Evolutionary conservation across 371 early-diverging fungal species (phyloP).

Genomic region (Fennellomyces sp.): DNA sequence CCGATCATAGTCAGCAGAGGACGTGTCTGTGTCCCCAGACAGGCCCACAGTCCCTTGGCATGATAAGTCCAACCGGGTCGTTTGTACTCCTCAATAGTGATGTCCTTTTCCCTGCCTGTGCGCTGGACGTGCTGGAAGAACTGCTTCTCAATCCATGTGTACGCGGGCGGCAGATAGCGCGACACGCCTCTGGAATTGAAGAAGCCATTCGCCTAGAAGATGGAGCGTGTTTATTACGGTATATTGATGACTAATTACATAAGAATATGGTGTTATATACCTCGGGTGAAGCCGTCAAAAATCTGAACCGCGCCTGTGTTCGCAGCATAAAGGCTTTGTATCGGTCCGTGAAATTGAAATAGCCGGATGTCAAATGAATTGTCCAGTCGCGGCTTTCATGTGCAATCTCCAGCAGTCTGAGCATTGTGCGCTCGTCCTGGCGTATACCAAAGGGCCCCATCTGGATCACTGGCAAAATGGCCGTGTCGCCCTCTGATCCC

Average conservation of each 20-base stretch:
- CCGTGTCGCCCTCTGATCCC: conserved; percentile 59
- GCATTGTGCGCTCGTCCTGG: conserved; percentile 76
- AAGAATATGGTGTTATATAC: conserved; percentile 27
- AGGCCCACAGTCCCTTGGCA: conserved; percentile 79
- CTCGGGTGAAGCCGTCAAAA: conserved; percentile 88
- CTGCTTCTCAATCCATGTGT: conserved; percentile 75
- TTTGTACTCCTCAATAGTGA: conserved; percentile 72
- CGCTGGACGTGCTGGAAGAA: conserved; percentile 56
- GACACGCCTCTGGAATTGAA: conserved; percentile 87
- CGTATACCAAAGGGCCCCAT: conserved; percentile 82
- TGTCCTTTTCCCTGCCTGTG: conserved; percentile 41
- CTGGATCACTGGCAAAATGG: conserved; percentile 85
- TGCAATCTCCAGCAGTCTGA: conserved; percentile 60
- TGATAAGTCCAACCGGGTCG: conserved; percentile 91
- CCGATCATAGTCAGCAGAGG: conserved; percentile 85
- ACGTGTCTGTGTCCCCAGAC: conserved; percentile 29
- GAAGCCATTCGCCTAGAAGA: conserved; percentile 92
- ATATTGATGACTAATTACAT: background rate
- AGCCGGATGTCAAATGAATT: conserved; percentile 85
- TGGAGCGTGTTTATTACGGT: background rate
- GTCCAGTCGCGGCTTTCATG: conserved; percentile 39
- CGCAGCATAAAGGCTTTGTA: conserved; percentile 65
- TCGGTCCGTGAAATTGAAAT: conserved; percentile 86
- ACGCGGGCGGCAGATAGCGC: conserved; percentile 86
- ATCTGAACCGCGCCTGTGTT: conserved; percentile 60